Evolutionary conservation across 2,329 filamentous ascomycete genomes (phyloP).

Genomic region (Ophiostoma quercus): DNA sequence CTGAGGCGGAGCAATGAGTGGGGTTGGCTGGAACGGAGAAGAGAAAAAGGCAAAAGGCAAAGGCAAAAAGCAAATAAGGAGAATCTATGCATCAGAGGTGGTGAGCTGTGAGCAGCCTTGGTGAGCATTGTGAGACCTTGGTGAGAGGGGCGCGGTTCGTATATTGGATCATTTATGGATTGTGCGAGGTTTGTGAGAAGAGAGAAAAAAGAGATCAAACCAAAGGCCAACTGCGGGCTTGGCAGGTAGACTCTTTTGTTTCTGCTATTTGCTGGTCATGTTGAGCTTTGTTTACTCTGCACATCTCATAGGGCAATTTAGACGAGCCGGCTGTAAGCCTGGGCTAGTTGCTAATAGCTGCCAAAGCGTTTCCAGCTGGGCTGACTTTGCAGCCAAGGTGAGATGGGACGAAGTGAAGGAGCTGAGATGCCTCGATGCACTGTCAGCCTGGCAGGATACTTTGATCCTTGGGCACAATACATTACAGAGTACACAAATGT

Average conservation of each 20-base stretch:
- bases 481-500: background rate
- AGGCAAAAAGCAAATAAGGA: background rate
- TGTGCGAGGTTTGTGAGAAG: too few relatives aligned
- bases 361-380: background rate
- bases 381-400: background rate
- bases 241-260: background rate
- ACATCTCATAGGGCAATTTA: background rate
- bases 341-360: background rate
- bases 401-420: background rate
- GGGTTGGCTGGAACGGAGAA: background rate
- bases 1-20: slow-evolving; percentile 10
- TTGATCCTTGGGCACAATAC: background rate
- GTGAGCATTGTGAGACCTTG: background rate
- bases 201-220: background rate
- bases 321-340: background rate
- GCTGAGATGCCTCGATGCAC: background rate
- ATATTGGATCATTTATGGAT: background rate
- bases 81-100: background rate
- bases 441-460: background rate
- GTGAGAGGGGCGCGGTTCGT: background rate
- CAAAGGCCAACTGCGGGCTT: background rate
- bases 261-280: background rate
- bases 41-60: background rate
- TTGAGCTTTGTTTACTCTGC: background rate
- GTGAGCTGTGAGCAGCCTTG: background rate